Conservation (phyloP, 164 flowering plant genomes). For the Warburgia ugandensis region DNA sequence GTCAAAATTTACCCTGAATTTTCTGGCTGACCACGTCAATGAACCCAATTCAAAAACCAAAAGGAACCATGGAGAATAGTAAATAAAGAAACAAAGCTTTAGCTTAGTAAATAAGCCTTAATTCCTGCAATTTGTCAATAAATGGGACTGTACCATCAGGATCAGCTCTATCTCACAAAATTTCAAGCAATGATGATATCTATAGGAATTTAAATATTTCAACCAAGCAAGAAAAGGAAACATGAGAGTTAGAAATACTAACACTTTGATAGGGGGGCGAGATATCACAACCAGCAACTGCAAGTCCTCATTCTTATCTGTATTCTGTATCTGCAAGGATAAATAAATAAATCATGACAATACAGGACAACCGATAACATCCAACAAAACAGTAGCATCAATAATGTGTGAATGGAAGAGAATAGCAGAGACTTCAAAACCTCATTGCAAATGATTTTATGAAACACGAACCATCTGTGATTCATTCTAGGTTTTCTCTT, state of each 20-base stretch:
- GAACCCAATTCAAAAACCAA: background rate
- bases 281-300: constrained; percentile 80
- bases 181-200: background rate
- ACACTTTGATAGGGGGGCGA: constrained; percentile 93
- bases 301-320: constrained; percentile 64
- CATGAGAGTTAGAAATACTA: constrained; percentile 16
- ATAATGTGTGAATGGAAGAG: too few species aligned
- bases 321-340: constrained; percentile 62
- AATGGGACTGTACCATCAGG: background rate
- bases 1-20: background rate
- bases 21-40: background rate
- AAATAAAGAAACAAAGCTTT: background rate
- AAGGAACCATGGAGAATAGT: background rate
- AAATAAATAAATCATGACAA: background rate
- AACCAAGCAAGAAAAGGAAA: background rate
- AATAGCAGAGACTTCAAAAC: too few species aligned
- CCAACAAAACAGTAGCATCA: background rate
- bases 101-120: background rate
- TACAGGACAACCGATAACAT: background rate
- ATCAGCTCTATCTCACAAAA: background rate
- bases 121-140: background rate
- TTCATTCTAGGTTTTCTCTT: too few species aligned
- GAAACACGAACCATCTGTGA: too few species aligned
- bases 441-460: too few species aligned
- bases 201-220: background rate